These are phyloP conservation scores for Parastagonospora avenae DNA, from an alignment of 2,329 filamentous ascomycete genomes.

Conservation along the genomic window DNA sequence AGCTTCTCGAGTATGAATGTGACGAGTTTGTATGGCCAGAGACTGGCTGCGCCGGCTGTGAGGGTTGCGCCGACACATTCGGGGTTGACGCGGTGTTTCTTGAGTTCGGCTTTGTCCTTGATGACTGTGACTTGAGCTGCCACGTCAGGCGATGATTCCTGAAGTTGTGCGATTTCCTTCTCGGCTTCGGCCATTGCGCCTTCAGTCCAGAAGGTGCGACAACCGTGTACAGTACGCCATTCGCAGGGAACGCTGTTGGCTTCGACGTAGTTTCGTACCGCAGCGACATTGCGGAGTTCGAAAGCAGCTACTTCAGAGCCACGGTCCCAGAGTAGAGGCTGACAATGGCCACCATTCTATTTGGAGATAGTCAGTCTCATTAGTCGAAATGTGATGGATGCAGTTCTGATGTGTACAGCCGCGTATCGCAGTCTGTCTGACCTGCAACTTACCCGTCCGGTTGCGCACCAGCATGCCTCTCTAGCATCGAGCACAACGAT, in stretches of 20 bases:
- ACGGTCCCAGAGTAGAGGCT: constrained; percentile 69
- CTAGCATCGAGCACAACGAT: constrained; percentile 77
- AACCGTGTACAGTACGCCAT: constrained; percentile 67
- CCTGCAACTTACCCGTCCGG: constrained; percentile 66
- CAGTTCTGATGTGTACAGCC: neutral
- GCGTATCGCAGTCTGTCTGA: neutral
- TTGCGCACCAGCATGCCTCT: constrained; percentile 83
- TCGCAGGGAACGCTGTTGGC: constrained; percentile 69
- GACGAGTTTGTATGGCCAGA: constrained; percentile 88
- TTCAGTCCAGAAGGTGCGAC: constrained; percentile 66
- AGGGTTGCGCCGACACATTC: constrained; percentile 67
- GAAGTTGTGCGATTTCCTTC: constrained; percentile 58
- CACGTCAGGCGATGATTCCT: constrained; percentile 61
- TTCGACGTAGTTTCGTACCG: constrained; percentile 63
- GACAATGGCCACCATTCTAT: constrained; percentile 68
- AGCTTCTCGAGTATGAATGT: constrained; percentile 70
- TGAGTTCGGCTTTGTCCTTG: constrained; percentile 52
- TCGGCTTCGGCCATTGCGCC: constrained; percentile 61
- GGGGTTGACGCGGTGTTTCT: constrained; percentile 54
- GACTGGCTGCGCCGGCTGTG: constrained; percentile 67
- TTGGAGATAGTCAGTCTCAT: constrained; percentile 3
- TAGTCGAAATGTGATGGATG: too few species aligned
- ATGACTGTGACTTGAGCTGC: constrained; percentile 50
- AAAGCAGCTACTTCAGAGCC: constrained; percentile 69
- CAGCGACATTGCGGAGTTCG: constrained; percentile 71